Percentiles rank a stretch among this genome's conserved stretches.
Conservation (phyloP, 306 rosid genomes). For the Dalbergia cultrata region DNA sequence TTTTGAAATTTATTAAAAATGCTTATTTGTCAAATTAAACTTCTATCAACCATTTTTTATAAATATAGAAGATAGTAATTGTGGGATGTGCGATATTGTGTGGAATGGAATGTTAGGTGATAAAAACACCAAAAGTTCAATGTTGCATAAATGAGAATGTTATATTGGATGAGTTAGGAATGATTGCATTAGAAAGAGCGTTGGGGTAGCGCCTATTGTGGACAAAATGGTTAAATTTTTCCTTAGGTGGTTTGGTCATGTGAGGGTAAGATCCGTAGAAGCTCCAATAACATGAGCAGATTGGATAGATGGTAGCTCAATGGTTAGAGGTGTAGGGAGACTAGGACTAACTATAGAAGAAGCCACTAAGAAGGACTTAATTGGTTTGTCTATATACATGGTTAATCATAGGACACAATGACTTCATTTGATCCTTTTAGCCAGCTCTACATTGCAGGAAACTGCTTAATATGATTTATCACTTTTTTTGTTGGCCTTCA, state of each 20-base stretch:
- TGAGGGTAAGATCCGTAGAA: background rate
- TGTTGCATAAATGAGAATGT: background rate
- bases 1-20: conserved; percentile 12
- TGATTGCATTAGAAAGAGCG: background rate
- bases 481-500: conserved; percentile 18
- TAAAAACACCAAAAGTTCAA: background rate
- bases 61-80: background rate
- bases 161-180: background rate
- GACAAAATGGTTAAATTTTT: background rate
- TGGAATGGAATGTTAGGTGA: background rate
- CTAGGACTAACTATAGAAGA: background rate
- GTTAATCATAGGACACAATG: background rate
- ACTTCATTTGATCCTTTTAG: background rate
- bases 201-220: background rate
- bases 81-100: background rate
- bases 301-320: background rate
- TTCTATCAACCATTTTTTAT: background rate
- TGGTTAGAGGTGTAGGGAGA: background rate
- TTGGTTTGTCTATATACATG: background rate
- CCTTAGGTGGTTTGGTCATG: background rate
- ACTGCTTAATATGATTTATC: background rate
- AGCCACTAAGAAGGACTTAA: background rate
- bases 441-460: background rate
- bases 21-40: background rate
- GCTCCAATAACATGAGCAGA: background rate